These are phyloP conservation scores for Skeletonema tropicum DNA, from an alignment of 108 stramenopile species.

Conservation along the genomic window DNA sequence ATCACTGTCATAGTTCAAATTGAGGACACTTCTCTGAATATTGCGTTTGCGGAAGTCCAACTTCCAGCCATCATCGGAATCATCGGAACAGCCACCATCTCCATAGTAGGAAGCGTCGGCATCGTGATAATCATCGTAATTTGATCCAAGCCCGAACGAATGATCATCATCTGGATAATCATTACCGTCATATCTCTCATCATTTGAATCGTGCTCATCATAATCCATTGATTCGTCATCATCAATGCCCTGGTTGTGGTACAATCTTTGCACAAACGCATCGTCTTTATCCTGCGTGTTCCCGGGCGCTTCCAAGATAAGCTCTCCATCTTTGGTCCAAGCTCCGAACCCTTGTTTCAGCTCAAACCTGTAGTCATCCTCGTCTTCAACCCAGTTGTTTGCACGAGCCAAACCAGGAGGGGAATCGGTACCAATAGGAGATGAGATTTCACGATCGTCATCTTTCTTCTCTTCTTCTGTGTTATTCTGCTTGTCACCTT, in stretches of 20 bases:
- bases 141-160: constrained; percentile 5
- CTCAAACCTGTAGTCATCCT: constrained; percentile 39
- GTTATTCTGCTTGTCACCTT: background rate
- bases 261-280: constrained; percentile 18
- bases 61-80: constrained; percentile 33
- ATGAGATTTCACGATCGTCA: background rate
- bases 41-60: constrained; percentile 40
- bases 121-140: constrained; percentile 37
- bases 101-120: constrained; percentile 16
- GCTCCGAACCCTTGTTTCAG: constrained; percentile 71
- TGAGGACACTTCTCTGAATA: constrained; percentile 16
- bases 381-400: constrained; percentile 29
- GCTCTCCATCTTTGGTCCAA: constrained; percentile 77
- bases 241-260: constrained; percentile 16
- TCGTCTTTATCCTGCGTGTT: constrained; percentile 15
- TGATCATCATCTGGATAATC: constrained; percentile 46
- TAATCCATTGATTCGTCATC: constrained; percentile 16
- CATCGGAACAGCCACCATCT: constrained; percentile 9
- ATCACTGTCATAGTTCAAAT: constrained; percentile 23
- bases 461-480: constrained; percentile 16
- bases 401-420: constrained; percentile 28
- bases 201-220: constrained; percentile 40
- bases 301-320: constrained; percentile 53
- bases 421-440: constrained; percentile 8
- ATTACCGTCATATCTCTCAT: constrained; percentile 47